Evolutionary conservation across 148 eudicot species (phyloP).

Genomic region (Diospyros lotus): DNA sequence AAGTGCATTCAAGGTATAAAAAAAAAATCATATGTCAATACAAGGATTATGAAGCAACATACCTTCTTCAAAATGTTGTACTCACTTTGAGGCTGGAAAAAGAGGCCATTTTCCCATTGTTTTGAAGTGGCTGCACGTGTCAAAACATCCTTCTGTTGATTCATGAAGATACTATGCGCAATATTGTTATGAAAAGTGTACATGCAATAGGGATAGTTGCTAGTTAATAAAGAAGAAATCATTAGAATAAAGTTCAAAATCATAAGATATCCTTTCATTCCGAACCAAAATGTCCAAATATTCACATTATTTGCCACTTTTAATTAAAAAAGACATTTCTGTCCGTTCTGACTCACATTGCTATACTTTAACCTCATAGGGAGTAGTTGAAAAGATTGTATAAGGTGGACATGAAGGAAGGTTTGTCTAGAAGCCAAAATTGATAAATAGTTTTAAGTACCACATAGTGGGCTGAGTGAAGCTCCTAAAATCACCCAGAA

Average conservation of each 20-base stretch:
- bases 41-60: conserved; percentile 11
- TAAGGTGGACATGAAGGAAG: neutral
- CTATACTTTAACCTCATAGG: neutral
- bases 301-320: neutral
- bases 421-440: neutral
- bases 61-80: conserved; percentile 47
- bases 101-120: conserved; percentile 67
- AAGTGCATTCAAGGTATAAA: no score
- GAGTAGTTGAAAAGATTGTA: neutral
- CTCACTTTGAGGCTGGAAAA: conserved; percentile 44
- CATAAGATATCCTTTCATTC: neutral
- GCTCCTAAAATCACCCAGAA: neutral
- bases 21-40: no score
- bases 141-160: neutral
- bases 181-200: neutral
- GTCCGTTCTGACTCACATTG: neutral
- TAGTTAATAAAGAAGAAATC: neutral
- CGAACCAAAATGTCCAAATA: neutral
- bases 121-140: conserved; percentile 68
- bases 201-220: neutral
- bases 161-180: neutral
- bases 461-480: neutral
- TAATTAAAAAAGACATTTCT: neutral
- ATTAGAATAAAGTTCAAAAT: neutral
- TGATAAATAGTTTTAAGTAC: neutral